Conservation (phyloP, 2,329 filamentous ascomycete genomes). For the Xylariaceae sp. region DNA sequence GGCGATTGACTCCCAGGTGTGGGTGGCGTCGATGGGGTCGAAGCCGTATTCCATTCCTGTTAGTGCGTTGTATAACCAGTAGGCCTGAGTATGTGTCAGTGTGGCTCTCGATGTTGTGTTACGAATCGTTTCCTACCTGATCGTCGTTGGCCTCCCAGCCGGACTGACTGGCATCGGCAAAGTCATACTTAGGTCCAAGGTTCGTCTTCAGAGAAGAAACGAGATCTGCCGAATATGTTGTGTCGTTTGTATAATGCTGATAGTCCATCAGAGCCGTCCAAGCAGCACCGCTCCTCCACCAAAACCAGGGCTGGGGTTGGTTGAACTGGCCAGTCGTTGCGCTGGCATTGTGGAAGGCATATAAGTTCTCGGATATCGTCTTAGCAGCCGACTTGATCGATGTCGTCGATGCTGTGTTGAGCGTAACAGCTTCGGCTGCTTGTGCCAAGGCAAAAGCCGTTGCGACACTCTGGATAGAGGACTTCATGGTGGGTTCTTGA, state of each 20-base stretch:
- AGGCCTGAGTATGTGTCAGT: conserved; percentile 24
- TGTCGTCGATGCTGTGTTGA: conserved; percentile 21
- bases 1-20: conserved; percentile 53
- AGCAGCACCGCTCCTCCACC: conserved; percentile 35
- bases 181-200: conserved; percentile 45
- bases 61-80: conserved; percentile 58
- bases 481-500: conserved; percentile 19
- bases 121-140: conserved; percentile 38
- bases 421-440: conserved; percentile 20
- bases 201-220: conserved; percentile 45
- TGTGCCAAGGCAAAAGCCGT: conserved; percentile 18
- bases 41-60: conserved; percentile 55
- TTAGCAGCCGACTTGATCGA: conserved; percentile 28
- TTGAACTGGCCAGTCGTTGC: conserved; percentile 33
- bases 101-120: neutral
- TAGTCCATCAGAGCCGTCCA: conserved; percentile 38
- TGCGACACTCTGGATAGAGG: conserved; percentile 11
- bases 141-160: conserved; percentile 55
- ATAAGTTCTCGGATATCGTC: conserved; percentile 29
- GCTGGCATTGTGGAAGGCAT: conserved; percentile 28
- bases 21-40: conserved; percentile 34
- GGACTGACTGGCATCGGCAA: conserved; percentile 47
- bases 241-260: conserved; percentile 43
- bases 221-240: conserved; percentile 46
- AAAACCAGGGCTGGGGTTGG: conserved; percentile 34